Base-by-base conservation (phyloP, 2,329 filamentous ascomycete genomes). In the Trichoderma arundinaceum region DNA sequence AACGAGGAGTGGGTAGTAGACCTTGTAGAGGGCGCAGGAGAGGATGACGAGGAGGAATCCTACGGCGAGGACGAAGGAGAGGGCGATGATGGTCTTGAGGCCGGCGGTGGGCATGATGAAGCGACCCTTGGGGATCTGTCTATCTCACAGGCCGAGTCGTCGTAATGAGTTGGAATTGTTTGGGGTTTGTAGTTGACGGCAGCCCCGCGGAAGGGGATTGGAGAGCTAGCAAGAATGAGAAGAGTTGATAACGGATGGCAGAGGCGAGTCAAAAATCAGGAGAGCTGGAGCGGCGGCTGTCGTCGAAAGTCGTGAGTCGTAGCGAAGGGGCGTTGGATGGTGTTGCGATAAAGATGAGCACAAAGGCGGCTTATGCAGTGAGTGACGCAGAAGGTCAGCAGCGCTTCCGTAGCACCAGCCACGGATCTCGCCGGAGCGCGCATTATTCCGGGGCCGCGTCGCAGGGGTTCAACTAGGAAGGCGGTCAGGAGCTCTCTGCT, bases 11-110 rank as follows among this genome's bases (percentile, higher is more conserved):
- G 95, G 93, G 74, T 95, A 92, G 87, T 96, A 99, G 80, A 92
- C 92, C 77, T 94, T 87, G 86, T 91, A 99, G 72, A 99, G 88
- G 58, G 95, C 95, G 77, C 94, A 96, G 69, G 94, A 97, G 74
- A 99, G 91, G 80, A 99, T 99, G 72, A 98, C 95, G 72, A 99
- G 92, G 74, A 99, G 92, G 83, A 99, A 99, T 74, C 95, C 95
- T 74, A 99, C 95, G 73, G 95, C 95, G 71, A 99, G 92, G 77
- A 99, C 95, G 82, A 99, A 99, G 77, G 95, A 98, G 73, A 99
- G 91, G 70, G 92, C 92, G 80, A 99, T 99, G 81, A 99, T 99
- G 72, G 95, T 99, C 83, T 97, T 98, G 76, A 99, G 89, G 77
- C 95, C 95, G 73, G 95, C 93, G 83, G 92, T 87, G 82, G 85